Base-by-base conservation (phyloP, 768 basidiomycete genomes). In the Pulveroboletus sp. region DNA sequence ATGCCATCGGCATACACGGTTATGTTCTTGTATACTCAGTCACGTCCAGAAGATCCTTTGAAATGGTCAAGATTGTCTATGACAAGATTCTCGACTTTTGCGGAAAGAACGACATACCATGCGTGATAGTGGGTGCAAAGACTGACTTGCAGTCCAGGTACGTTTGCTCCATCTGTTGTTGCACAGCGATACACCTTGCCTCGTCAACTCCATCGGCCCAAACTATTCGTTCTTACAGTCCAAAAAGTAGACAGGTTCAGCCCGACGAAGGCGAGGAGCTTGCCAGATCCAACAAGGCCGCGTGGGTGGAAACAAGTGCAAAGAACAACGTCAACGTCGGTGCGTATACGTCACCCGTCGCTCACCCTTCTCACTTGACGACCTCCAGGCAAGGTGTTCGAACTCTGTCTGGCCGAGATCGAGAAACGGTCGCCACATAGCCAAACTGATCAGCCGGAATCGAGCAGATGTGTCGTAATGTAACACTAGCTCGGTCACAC, bases 11-110 rank as follows among this genome's bases (percentile, higher is more conserved):
- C 46, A 92, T 95, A 61, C 94, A 99, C 64, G 95, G 95, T 64
- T 99, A 89, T 68, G 81, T 99, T 62, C 83, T 99, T 60, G 94
- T 97, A 39, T 99, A 97, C 74, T 90, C 90, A 4, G 92, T 98
- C 69, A 80, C 90, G 5, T 90, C 88, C 17, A 76, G 85, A 51
- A 83, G 84, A 61, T 93, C 90, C 8, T 97, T 96, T 75, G 86
- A 97, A 60, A 96, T 97, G 91, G 79, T 97, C 58, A 82, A 86
- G 65, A 84, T 90, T 63, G 80, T 96, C 43, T 87, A 95, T 63
- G 88, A 96, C 78, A 95, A 94, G 79, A 90, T 97, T 57, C 70
- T 89, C 59, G 81, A 89, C 69, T 94, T 89, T 64, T 86, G 85
- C 56, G 93, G 93, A 49, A 76, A 83, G 46, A 80, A 81, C 47